These are phyloP conservation scores for Brassica nigra DNA, from an alignment of 345 rosid species.

Conservation along the genomic window DNA sequence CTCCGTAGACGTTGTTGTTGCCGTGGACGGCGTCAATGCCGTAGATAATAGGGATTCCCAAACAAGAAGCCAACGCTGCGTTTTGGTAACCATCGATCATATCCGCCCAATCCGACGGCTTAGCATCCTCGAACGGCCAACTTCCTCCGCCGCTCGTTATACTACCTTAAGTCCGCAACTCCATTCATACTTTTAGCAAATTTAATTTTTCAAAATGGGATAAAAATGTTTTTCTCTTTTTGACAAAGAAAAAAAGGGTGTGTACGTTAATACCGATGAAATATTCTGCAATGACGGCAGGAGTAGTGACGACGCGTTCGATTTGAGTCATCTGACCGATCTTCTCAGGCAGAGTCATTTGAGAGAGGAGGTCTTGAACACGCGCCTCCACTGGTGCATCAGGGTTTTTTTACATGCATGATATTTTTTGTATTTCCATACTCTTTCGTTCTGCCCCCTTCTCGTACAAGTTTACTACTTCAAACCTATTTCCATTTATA, in stretches of 20 bases:
- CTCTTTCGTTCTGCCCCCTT: neutral
- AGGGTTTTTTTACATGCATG: no score
- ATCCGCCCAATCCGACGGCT: slow-evolving; percentile 76
- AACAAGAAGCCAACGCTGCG: slow-evolving; percentile 62
- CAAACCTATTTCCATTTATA: slow-evolving; percentile 10
- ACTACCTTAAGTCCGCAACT: slow-evolving; percentile 56
- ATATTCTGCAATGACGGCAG: slow-evolving; percentile 3
- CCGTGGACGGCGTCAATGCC: slow-evolving; percentile 73
- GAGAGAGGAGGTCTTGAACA: slow-evolving; percentile 68
- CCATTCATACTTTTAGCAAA: neutral
- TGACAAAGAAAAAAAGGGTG: no score
- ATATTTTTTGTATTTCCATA: neutral
- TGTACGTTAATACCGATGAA: slow-evolving; percentile 23
- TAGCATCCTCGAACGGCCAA: slow-evolving; percentile 60
- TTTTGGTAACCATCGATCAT: slow-evolving; percentile 73
- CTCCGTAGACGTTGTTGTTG: slow-evolving; percentile 70
- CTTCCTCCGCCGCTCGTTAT: slow-evolving; percentile 75
- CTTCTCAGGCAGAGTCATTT: slow-evolving; percentile 75
- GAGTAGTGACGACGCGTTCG: slow-evolving; percentile 28
- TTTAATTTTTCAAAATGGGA: neutral
- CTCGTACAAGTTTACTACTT: neutral
- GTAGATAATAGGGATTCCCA: slow-evolving; percentile 57
- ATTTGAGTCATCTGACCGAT: slow-evolving; percentile 69
- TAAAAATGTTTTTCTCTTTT: neutral
- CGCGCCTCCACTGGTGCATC: slow-evolving; percentile 62